phyloP scores from a whole-genome alignment of 1,139 yeast species.

The Pichia norvegensis region DNA sequence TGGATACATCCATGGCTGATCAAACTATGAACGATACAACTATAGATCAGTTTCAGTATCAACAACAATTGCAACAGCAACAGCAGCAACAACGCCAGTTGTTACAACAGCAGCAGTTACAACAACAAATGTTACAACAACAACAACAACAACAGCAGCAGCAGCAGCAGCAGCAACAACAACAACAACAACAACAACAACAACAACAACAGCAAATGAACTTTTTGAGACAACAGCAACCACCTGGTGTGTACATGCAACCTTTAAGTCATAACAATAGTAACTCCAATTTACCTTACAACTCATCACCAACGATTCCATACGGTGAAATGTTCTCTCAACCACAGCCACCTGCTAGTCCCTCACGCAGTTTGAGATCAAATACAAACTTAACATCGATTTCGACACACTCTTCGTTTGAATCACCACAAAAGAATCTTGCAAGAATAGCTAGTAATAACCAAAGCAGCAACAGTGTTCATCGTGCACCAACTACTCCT shows the following conservation, averaged over 20 bases:
- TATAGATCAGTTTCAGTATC: background rate
- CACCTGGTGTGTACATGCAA: constrained; percentile 14
- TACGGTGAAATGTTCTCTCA: constrained; percentile 18
- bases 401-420: constrained; percentile 20
- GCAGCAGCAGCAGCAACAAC: constrained; percentile 1
- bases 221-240: constrained; percentile 17
- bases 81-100: constrained; percentile 5
- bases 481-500: background rate
- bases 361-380: constrained; percentile 26
- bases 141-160: constrained; percentile 6
- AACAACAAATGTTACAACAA: background rate
- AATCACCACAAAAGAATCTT: constrained; percentile 20
- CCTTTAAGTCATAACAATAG: constrained; percentile 7
- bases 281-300: constrained; percentile 8
- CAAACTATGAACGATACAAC: constrained; percentile 5
- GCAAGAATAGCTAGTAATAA: constrained; percentile 4
- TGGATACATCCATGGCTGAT: constrained; percentile 1
- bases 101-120: background rate
- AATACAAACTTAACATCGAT: constrained; percentile 22
- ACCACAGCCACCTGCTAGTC: constrained; percentile 27
- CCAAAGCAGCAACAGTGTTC: background rate
- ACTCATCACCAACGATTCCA: constrained; percentile 22
- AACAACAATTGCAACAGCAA: constrained; percentile 1
- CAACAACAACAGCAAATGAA: constrained; percentile 12
- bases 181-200: constrained; percentile 3